Evolutionary conservation across 306 rosid genomes (phyloP).

Genomic region (Adenanthera pavonina): DNA sequence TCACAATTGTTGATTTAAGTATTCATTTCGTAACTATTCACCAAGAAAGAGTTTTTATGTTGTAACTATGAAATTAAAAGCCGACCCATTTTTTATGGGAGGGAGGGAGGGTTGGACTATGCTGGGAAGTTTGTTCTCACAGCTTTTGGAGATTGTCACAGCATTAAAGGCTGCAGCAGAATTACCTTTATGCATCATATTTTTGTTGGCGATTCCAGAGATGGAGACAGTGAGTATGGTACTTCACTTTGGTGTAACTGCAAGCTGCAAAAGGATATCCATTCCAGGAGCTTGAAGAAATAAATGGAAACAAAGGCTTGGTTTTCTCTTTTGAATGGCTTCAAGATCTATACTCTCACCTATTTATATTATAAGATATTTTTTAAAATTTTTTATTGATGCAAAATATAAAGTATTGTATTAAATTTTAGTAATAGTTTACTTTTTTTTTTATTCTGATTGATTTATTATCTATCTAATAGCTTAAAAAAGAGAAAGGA

Average conservation of each 20-base stretch:
- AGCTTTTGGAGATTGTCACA: not conserved
- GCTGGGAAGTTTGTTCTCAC: not conserved
- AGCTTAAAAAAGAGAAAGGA: too few species aligned
- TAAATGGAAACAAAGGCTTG: not conserved
- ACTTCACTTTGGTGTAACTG: slow-evolving; percentile 29
- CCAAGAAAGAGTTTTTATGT: not conserved
- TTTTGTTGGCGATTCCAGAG: slow-evolving; percentile 5
- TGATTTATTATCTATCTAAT: too few species aligned
- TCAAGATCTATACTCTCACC: not conserved
- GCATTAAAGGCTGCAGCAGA: slow-evolving; percentile 4
- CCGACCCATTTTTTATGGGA: not conserved
- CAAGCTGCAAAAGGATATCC: slow-evolving; percentile 6
- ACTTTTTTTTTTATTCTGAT: too few species aligned
- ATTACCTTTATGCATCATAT: slow-evolving; percentile 3
- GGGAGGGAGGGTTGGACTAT: not conserved
- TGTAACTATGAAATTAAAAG: not conserved
- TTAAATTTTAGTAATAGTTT: too few species aligned
- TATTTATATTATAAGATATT: too few species aligned
- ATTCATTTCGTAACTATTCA: not conserved
- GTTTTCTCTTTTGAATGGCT: not conserved
- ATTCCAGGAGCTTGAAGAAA: slow-evolving; percentile 8
- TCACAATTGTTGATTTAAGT: not conserved
- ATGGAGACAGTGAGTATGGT: slow-evolving; percentile 9
- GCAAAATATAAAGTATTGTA: too few species aligned
- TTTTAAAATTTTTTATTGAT: too few species aligned